Evolutionary conservation across 1,139 yeast genomes (phyloP), one percentile per base, ranked within the genome.

Genomic region (Kurtzmaniella quercitrusa): DNA sequence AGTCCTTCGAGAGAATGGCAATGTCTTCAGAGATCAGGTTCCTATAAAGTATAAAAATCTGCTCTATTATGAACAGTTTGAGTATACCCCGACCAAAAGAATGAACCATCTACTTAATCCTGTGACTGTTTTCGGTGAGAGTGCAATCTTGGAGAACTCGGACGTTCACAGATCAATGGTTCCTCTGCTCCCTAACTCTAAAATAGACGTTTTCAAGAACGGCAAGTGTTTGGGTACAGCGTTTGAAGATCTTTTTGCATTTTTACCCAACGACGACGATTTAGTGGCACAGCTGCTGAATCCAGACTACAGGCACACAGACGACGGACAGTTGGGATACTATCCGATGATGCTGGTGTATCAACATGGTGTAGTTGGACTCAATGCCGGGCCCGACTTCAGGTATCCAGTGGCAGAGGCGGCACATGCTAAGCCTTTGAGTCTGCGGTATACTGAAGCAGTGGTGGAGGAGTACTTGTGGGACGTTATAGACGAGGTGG

Each of bases 271-370:
- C 3, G 62, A 65, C 40, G 49, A 60, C 37, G 65, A 60, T 40
- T 59, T 59, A 42, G 67, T 64, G 27, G 63, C 59, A 21, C 81
- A 75, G 50, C 72, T 68, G 59, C 78, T 66, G 51, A 70, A 78
- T 41, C 65, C 74, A n/a, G 66, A 65, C 33, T 78, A 73, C 54
- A 66, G 68, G 49, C 69, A 64, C 62, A 75, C 63, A 49, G 91
- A 93, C 59, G 97, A 93, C 58, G 96, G 95, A 1, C 70, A 80
- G 40, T 65, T 90, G 44, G 98, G 98, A 0, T 93, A 94, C 60
- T 93, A 82, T 62, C 98, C 98, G 1, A 88, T 91, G 66, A 71
- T 89, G 29, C 86, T 96, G 44, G 87, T 86, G 31, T 93, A 81
- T 58, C 80, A 81, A 51, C 86, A 86, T 10, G 98, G 98, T 0